Evolutionary conservation across 306 rosid species (phyloP).

Genomic region (Pyrus communis): DNA sequence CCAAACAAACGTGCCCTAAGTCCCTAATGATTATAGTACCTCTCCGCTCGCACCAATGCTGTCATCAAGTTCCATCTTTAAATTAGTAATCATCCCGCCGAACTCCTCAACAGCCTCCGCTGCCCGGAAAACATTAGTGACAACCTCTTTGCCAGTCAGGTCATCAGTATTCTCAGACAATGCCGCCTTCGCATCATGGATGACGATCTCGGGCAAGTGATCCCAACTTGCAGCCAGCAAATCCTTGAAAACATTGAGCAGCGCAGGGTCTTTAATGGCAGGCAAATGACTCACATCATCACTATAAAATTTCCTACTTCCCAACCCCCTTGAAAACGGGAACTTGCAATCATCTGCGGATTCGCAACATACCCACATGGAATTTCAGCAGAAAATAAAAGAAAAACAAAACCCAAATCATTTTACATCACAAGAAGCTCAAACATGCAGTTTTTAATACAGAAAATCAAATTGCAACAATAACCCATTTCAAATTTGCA

Average conservation of each 20-base stretch:
- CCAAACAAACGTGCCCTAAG: background rate
- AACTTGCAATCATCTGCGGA: slow-evolving; percentile 53
- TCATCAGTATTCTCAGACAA: slow-evolving; percentile 65
- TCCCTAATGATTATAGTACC: slow-evolving; percentile 35
- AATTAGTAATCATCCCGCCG: slow-evolving; percentile 43
- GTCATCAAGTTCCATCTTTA: slow-evolving; percentile 88
- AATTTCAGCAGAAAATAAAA: background rate
- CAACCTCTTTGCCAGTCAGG: slow-evolving; percentile 52
- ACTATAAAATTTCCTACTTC: slow-evolving; percentile 48
- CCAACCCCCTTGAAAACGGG: slow-evolving; percentile 40
- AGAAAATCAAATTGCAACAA: background rate
- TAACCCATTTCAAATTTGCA: background rate
- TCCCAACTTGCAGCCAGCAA: slow-evolving; percentile 80
- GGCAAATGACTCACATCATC: slow-evolving; percentile 54
- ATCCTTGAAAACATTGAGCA: slow-evolving; percentile 62
- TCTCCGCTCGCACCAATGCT: slow-evolving; percentile 72
- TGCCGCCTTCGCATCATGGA: slow-evolving; percentile 46
- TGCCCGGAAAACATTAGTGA: slow-evolving; percentile 61
- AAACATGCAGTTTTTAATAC: background rate
- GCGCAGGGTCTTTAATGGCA: slow-evolving; percentile 48
- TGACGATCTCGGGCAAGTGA: slow-evolving; percentile 33
- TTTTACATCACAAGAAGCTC: background rate
- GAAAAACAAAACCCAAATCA: background rate
- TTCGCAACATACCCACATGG: slow-evolving; percentile 1
- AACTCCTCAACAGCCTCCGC: slow-evolving; percentile 85